Base-by-base conservation (phyloP, 495 filamentous ascomycete genomes). In the Staphylotrichum longicolle region DNA sequence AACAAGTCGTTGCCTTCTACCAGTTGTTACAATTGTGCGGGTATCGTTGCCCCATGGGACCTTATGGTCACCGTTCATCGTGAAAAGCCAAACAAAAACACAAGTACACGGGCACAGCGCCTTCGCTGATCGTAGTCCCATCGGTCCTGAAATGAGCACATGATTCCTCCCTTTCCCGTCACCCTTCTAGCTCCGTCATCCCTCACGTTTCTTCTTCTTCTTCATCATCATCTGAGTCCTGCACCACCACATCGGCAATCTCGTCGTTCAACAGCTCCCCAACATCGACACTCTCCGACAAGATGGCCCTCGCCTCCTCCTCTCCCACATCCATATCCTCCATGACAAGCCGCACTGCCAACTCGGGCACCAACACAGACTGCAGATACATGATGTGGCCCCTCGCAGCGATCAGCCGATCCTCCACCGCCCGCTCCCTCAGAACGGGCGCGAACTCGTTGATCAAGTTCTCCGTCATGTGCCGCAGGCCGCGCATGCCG, bases 361-460 rank as follows among this genome's bases (percentile, higher is more conserved):
- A 71, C 70, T 98, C 94, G 0, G 93, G 93, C 12, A 96, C 91
- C 46, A 97, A 75, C 3, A 98, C 94, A 0, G 80, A 78, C 73
- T 96, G 91, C 7, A 96, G 83, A 66, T 90, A 98, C 15, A 81
- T 83, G 12, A 84, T 85, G 34, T 90, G 80, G 9, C 91, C 90
- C 32, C 88, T 80, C 0, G 80, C 78, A 10, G 88, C 84, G 50
- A 96, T 79, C 11, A 95, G 77, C 44, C 76, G 75, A 71, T 96
- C 93, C 53, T 79, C 78, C 14, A 82, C 71, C 8, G 88, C 83
- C 47, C 87, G 76, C 61, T 84, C 81, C 37, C 86, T 83, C 15
- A 97, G 72, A 49, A 83, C 73, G 4, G 80, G 69, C 7, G 84
- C 80, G 58, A 93, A 86, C 33, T 79, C 79, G 8, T 70, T 58